Evolutionary conservation across 2,329 filamentous ascomycete genomes (phyloP).

Genomic region (Tolypocladium guangdongense): DNA sequence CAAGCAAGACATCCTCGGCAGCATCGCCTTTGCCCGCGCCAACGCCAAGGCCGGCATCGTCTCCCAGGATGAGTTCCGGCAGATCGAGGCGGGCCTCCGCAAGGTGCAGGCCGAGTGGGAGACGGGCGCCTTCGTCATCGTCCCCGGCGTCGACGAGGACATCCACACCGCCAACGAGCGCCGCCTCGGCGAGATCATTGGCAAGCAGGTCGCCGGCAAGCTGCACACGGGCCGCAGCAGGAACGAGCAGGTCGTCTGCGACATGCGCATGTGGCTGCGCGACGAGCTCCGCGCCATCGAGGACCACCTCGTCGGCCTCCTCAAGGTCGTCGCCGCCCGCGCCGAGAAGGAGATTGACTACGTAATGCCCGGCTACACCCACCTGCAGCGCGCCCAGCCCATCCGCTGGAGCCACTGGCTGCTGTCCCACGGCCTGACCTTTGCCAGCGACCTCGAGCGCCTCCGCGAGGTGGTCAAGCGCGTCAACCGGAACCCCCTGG

Average conservation of each 20-base stretch:
- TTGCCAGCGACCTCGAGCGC: slow-evolving; percentile 65
- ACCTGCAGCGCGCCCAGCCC: slow-evolving; percentile 71
- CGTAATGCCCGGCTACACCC: slow-evolving; percentile 83
- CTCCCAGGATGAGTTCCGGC: slow-evolving; percentile 57
- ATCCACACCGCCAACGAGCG: slow-evolving; percentile 65
- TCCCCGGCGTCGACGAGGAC: slow-evolving; percentile 42
- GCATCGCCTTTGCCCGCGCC: slow-evolving; percentile 70
- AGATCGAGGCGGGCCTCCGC: slow-evolving; percentile 62
- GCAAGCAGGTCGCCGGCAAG: slow-evolving; percentile 76
- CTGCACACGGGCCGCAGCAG: slow-evolving; percentile 79
- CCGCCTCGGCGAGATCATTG: slow-evolving; percentile 71
- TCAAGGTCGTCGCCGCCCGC: slow-evolving; percentile 56
- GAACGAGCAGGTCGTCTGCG: slow-evolving; percentile 83
- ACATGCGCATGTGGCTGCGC: slow-evolving; percentile 83
- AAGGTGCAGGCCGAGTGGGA: slow-evolving; percentile 45
- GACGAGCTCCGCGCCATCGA: slow-evolving; percentile 65
- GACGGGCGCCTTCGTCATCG: slow-evolving; percentile 35
- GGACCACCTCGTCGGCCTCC: slow-evolving; percentile 52
- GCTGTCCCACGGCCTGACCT: slow-evolving; percentile 61
- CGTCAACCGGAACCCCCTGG: slow-evolving; percentile 64
- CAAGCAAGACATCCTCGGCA: slow-evolving; percentile 69
- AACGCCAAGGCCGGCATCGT: slow-evolving; percentile 69
- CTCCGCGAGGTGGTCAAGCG: slow-evolving; percentile 60
- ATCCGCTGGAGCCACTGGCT: slow-evolving; percentile 78
- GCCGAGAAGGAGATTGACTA: slow-evolving; percentile 66